Percentiles rank a stretch among this genome's conserved stretches.
phyloP scores from a whole-genome alignment of 164 flowering plant genomes.

The Vitis amurensis region DNA sequence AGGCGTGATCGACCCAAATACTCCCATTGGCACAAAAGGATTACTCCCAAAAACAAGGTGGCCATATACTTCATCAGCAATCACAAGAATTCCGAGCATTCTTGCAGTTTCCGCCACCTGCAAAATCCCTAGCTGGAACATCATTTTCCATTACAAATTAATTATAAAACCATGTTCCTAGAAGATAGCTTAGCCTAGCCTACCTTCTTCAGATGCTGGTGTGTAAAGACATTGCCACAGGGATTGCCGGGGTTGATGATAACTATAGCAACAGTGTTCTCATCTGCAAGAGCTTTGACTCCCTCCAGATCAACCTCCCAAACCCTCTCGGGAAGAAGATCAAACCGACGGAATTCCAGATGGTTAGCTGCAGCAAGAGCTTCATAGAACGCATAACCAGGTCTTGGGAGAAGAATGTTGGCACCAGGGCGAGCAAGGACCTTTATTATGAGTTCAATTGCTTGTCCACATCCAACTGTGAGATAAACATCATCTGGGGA shows the following conservation, averaged over 20 bases:
- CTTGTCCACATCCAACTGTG: conserved; percentile 43
- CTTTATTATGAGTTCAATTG: conserved; percentile 35
- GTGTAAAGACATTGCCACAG: conserved; percentile 52
- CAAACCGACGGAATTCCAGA: conserved; percentile 46
- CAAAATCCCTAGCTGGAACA: too few species aligned
- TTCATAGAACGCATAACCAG: conserved; percentile 58
- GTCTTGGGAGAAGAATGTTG: conserved; percentile 57
- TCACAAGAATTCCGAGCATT: conserved; percentile 51
- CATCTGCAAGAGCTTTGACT: conserved; percentile 51
- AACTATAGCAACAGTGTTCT: conserved; percentile 59
- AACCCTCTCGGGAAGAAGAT: conserved; percentile 52
- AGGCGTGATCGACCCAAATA: conserved; percentile 46
- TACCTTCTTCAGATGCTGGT: conserved; percentile 52
- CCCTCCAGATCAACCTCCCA: conserved; percentile 60
- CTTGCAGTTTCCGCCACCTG: conserved; percentile 63
- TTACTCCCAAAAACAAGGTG: conserved; percentile 45
- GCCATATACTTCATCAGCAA: conserved; percentile 62
- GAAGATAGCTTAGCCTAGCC: background rate
- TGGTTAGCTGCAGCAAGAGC: conserved; percentile 25
- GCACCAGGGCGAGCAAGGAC: conserved; percentile 45
- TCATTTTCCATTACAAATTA: too few species aligned
- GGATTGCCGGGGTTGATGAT: conserved; percentile 67
- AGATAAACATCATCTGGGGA: conserved; percentile 43
- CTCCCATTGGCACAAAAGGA: conserved; percentile 58
- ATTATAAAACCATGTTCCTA: too few species aligned